Percentiles rank a stretch among this genome's conserved stretches.
Evolutionary conservation across 768 basidiomycete genomes (phyloP).

Genomic region (Lentinula sp.): DNA sequence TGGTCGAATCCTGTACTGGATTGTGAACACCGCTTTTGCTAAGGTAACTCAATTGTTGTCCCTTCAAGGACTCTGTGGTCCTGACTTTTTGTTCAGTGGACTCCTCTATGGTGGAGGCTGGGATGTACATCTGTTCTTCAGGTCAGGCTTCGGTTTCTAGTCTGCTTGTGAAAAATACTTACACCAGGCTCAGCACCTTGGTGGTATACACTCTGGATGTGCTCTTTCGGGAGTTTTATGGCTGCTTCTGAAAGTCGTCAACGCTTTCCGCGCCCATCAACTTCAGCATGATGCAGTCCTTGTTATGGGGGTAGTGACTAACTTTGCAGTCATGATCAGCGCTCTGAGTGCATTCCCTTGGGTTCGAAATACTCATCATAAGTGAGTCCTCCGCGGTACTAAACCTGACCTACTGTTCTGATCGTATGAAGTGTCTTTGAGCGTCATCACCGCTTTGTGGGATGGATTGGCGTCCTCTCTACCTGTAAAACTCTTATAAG

Average conservation of each 20-base stretch:
- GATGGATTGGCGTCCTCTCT: slow-evolving; percentile 57
- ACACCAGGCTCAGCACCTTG: slow-evolving; percentile 49
- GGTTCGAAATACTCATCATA: slow-evolving; percentile 78
- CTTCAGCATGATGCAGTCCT: slow-evolving; percentile 52
- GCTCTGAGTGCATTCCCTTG: slow-evolving; percentile 69
- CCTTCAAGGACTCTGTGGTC: not conserved
- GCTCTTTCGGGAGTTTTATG: slow-evolving; percentile 65
- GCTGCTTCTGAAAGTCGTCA: slow-evolving; percentile 59
- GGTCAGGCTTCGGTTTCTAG: slow-evolving; percentile 24
- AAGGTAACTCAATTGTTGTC: slow-evolving; percentile 36
- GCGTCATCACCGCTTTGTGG: slow-evolving; percentile 73
- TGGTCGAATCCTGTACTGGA: slow-evolving; percentile 58
- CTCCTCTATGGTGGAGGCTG: slow-evolving; percentile 66
- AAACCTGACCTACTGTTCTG: not conserved
- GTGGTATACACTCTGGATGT: slow-evolving; percentile 76
- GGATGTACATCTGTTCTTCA: slow-evolving; percentile 71
- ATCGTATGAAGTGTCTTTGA: slow-evolving; percentile 57
- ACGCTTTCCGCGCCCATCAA: slow-evolving; percentile 44
- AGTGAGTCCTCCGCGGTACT: slow-evolving; percentile 35
- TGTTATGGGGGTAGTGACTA: slow-evolving; percentile 55
- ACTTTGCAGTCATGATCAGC: slow-evolving; percentile 50
- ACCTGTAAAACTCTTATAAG: slow-evolving; percentile 28
- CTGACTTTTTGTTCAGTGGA: slow-evolving; percentile 40
- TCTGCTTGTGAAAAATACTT: slow-evolving; percentile 5
- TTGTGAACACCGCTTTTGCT: slow-evolving; percentile 65